Conservation (phyloP, 2,329 filamentous ascomycete species). For the Colletotrichum sojae region DNA sequence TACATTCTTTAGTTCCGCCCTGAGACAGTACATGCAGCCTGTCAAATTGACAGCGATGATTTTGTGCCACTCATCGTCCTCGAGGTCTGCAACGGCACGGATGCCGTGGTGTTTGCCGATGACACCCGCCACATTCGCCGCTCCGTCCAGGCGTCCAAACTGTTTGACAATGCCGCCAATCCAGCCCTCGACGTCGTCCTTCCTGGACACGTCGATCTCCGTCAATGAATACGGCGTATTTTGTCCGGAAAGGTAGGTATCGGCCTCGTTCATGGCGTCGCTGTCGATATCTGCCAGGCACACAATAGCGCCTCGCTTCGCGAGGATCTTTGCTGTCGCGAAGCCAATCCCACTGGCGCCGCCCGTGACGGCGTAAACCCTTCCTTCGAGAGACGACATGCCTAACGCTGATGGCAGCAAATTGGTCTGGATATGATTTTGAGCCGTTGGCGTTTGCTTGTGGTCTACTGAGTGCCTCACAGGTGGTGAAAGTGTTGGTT, state of each 20-base stretch:
- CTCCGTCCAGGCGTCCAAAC: constrained; percentile 67
- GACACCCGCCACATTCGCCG: constrained; percentile 69
- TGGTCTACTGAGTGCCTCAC: background rate
- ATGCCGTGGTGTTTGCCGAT: constrained; percentile 60
- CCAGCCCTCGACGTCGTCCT: constrained; percentile 65
- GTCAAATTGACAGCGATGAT: constrained; percentile 65
- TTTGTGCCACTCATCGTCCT: constrained; percentile 63
- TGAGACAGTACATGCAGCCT: constrained; percentile 66
- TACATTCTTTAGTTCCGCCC: constrained; percentile 61
- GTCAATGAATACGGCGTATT: constrained; percentile 43
- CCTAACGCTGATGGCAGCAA: no score
- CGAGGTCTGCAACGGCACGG: constrained; percentile 56
- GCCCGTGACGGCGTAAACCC: constrained; percentile 52
- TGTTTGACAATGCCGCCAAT: constrained; percentile 60
- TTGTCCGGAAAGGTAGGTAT: constrained; percentile 48
- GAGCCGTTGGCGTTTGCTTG: background rate
- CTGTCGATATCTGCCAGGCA: constrained; percentile 55
- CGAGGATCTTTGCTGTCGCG: constrained; percentile 56
- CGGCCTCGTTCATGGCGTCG: constrained; percentile 49
- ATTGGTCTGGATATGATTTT: no score
- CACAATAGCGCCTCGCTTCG: constrained; percentile 52
- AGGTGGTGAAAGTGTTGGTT: background rate
- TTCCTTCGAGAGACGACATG: constrained; percentile 49
- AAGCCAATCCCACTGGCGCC: constrained; percentile 57
- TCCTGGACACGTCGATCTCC: constrained; percentile 64